A percentile compares a stretch with the other conserved stretches of the same genome.
These are phyloP conservation scores for Fonsecaea nubica DNA, from an alignment of 2,329 filamentous ascomycete species.

Conservation along the genomic window DNA sequence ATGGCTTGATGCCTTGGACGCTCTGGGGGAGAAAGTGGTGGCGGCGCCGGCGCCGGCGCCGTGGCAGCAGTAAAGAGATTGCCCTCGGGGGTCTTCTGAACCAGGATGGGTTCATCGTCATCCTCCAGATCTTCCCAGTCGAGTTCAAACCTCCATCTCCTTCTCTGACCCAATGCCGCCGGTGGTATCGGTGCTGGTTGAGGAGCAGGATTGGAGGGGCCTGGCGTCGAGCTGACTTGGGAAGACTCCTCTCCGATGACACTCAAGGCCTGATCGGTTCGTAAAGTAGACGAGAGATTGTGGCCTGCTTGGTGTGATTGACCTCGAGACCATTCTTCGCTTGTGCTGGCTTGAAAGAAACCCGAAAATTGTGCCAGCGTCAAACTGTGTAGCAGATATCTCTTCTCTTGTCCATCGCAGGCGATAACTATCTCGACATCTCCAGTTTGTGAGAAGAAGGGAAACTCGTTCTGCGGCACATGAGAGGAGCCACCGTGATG, in stretches of 20 bases:
- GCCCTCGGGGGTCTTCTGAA: constrained; percentile 66
- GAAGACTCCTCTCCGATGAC: constrained; percentile 58
- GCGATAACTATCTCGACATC: constrained; percentile 89
- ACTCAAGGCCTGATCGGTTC: constrained; percentile 54
- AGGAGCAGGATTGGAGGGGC: background rate
- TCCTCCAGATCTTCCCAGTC: constrained; percentile 73
- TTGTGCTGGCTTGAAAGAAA: constrained; percentile 88
- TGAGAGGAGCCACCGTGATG: constrained; percentile 79
- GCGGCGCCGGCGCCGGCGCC: constrained; percentile 40
- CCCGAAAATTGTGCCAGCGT: constrained; percentile 89
- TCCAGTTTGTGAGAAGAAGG: constrained; percentile 85
- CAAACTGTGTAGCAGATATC: constrained; percentile 85
- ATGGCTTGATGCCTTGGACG: constrained; percentile 70
- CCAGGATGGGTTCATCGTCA: constrained; percentile 80
- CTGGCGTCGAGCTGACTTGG: constrained; percentile 43
- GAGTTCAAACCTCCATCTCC: constrained; percentile 85
- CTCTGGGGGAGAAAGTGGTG: constrained; percentile 53
- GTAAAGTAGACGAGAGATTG: constrained; percentile 39
- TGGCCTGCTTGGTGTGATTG: constrained; percentile 38
- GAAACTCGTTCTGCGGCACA: constrained; percentile 85
- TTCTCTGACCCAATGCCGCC: constrained; percentile 54
- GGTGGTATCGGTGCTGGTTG: constrained; percentile 27
- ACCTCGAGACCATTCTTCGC: constrained; percentile 72
- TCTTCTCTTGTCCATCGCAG: constrained; percentile 73
- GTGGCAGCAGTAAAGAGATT: constrained; percentile 16